Evolutionary conservation across 2,329 filamentous ascomycete species (phyloP), one percentile per base, ranked within the genome.

Genomic region (Ascosphaera apis): DNA sequence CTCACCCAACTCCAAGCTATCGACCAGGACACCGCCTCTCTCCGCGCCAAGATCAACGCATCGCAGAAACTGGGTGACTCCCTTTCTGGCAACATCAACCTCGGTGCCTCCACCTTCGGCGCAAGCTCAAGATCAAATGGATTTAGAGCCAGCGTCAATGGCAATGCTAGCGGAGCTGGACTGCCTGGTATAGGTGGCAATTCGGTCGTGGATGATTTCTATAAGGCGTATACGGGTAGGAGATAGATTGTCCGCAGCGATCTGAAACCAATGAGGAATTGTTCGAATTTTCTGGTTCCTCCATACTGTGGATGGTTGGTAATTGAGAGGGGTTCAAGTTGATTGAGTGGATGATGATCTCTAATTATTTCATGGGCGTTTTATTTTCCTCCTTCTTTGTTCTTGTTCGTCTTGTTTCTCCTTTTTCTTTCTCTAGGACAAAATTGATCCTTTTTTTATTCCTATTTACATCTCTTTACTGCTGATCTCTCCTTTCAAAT

Each of bases 1-100:
- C 71, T 98, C 27, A 73, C 75, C 25, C 84, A 93, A 55, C 66
- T 98, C 41, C 86, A 93, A 56, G 79, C 78, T 61, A 95, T 98
- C 53, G 86, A 95, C 51, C 71, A 74, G 43, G 84, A 86, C 43
- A 79, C 86, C 25, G 69, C 74, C 12, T 68, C 75, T 21, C 64
- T 95, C 36, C 79, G 91, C 53, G 66, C 73, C 40, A 91, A 91
- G 65, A 80, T 95, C 36, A 59, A 63, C 4, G 70, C 75, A 19
- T 80, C 84, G 16, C 83, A 92, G 52, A 84, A 84, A 57, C 70
- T 80, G 25, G 73, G 72, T 48, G 72, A 71, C 41, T 54, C 56
- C 9, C 51, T 70, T 32, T 62, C 65, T 19, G 41, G 15, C 47
- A 66, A 62, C 41, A 56, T 75, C 42, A 65, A 66, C 39, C 63